phyloP scores from a whole-genome alignment of 306 rosid species.

The Acacia melanoxylon region DNA sequence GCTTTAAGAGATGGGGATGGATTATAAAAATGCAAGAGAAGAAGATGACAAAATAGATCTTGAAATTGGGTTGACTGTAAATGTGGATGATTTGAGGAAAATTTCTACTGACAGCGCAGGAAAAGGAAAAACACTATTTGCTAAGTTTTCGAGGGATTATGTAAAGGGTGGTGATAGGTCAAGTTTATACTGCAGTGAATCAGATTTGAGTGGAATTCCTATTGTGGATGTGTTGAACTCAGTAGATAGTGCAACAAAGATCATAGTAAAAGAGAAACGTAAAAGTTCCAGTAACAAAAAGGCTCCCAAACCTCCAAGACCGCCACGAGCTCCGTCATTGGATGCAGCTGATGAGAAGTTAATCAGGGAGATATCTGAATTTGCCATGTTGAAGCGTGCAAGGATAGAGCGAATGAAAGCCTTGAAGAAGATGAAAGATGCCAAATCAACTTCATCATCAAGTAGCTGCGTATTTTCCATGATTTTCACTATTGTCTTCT shows the following conservation, averaged over 20 bases:
- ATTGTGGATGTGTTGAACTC: constrained; percentile 30
- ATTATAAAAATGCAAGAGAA: constrained; percentile 37
- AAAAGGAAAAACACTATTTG: constrained; percentile 44
- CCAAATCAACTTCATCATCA: constrained; percentile 49
- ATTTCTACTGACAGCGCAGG: constrained; percentile 31
- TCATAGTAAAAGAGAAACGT: constrained; percentile 55
- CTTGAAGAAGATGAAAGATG: constrained; percentile 71
- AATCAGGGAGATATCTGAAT: constrained; percentile 74
- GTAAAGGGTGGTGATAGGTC: constrained; percentile 42
- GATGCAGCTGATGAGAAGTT: constrained; percentile 85
- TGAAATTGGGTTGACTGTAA: constrained; percentile 57
- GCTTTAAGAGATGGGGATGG: constrained; percentile 40
- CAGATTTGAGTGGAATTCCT: constrained; percentile 36
- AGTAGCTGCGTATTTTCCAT: constrained; percentile 59
- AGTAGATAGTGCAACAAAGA: constrained; percentile 33
- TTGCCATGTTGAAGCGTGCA: constrained; percentile 84
- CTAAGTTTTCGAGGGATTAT: constrained; percentile 46
- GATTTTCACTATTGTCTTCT: constrained; percentile 80
- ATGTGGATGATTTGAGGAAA: constrained; percentile 52
- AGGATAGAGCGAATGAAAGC: constrained; percentile 81
- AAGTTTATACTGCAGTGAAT: constrained; percentile 32
- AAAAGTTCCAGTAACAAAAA: constrained; percentile 64
- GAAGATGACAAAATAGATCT: constrained; percentile 56
- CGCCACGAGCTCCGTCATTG: constrained; percentile 76
- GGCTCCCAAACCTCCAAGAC: constrained; percentile 82